phyloP scores from a whole-genome alignment of 2,329 filamentous ascomycete genomes.

The Neopestalotiopsis clavispora region DNA sequence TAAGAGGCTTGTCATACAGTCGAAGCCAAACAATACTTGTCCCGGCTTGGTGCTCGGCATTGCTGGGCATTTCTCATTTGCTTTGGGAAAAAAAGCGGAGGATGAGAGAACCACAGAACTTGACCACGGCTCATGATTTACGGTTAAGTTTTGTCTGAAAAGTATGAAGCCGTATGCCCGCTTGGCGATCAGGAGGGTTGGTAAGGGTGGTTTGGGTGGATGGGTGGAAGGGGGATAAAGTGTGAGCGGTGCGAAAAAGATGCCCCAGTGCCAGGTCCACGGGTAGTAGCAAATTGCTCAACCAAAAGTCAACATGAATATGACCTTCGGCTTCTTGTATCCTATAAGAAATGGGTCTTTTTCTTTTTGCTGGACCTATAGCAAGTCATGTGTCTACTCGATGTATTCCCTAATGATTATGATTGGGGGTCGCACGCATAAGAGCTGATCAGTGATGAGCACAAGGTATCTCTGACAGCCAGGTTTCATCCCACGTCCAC shows the following conservation, averaged over 20 bases:
- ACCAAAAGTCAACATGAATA: background rate
- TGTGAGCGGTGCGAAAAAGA: background rate
- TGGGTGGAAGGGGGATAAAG: background rate
- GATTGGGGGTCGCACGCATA: background rate
- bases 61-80: background rate
- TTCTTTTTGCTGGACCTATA: too few relatives aligned
- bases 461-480: background rate
- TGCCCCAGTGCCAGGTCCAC: background rate
- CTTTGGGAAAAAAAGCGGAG: background rate
- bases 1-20: background rate
- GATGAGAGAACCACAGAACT: background rate
- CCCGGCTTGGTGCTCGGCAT: background rate
- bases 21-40: background rate
- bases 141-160: constrained; percentile 1
- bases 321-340: background rate
- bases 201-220: too few relatives aligned
- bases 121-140: constrained; percentile 1
- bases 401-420: too few relatives aligned
- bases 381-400: too few relatives aligned
- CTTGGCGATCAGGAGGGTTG: background rate
- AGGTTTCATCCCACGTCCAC: background rate
- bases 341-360: background rate
- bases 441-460: background rate
- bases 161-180: background rate
- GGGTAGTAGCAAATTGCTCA: background rate